Conservation (phyloP, 1,139 yeast species). For the Candida glucosophila region DNA sequence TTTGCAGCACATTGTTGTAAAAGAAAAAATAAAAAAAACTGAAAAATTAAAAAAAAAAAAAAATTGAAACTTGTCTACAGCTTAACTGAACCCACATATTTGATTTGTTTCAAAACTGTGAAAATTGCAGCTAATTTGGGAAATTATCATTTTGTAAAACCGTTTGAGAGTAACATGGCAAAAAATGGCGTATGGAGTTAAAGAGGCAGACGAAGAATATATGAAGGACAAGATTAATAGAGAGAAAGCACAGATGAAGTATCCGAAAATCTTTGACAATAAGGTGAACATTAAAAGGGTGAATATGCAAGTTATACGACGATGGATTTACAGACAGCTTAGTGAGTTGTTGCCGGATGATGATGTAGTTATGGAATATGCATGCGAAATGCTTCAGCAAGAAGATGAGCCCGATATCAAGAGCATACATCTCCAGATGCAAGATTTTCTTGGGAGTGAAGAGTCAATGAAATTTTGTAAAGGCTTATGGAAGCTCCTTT, state of each 20-base stretch:
- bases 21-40: no score
- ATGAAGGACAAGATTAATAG: slow-evolving; percentile 5
- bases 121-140: no score
- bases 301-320: slow-evolving; percentile 21
- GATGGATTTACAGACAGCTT: slow-evolving; percentile 26
- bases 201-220: slow-evolving; percentile 10
- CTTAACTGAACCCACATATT: no score
- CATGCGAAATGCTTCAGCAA: slow-evolving; percentile 22
- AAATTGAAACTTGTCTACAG: no score
- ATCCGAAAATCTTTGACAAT: slow-evolving; percentile 19
- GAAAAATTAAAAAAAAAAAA: no score
- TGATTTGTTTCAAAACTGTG: no score
- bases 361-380: slow-evolving; percentile 36
- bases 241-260: slow-evolving; percentile 9
- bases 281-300: slow-evolving; percentile 25
- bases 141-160: no score
- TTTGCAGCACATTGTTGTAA: no score
- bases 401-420: slow-evolving; percentile 23
- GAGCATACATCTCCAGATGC: slow-evolving; percentile 27
- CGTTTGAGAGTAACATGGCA: no score
- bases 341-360: slow-evolving; percentile 34
- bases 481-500: slow-evolving; percentile 29
- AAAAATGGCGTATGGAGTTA: slow-evolving; percentile 12
- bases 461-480: slow-evolving; percentile 27
- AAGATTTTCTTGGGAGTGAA: slow-evolving; percentile 30